Percentiles rank a stretch among this genome's conserved stretches.
Evolutionary conservation across 495 filamentous ascomycete species (phyloP).

Genomic region (Aspergillus hancockii): DNA sequence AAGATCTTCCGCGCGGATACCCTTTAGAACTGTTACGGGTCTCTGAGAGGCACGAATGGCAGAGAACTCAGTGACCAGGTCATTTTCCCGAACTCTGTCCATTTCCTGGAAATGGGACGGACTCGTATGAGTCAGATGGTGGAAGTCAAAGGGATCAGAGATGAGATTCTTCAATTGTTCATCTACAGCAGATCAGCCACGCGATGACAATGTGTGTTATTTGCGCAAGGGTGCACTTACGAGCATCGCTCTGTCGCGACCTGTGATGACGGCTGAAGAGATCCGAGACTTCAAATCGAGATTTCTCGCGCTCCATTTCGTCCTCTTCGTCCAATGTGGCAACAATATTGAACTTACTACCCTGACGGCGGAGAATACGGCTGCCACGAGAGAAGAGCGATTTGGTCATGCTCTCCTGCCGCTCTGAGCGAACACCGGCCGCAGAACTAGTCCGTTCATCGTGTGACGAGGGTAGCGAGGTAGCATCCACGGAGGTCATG

Average conservation of each 20-base stretch:
- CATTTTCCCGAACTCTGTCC: constrained; percentile 55
- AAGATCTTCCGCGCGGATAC: constrained; percentile 64
- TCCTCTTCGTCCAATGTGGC: constrained; percentile 49
- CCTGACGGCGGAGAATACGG: constrained; percentile 53
- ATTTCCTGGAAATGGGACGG: constrained; percentile 62
- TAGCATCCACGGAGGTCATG: constrained; percentile 39
- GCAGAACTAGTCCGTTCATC: constrained; percentile 38
- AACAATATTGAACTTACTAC: constrained; percentile 53
- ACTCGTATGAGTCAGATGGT: constrained; percentile 79
- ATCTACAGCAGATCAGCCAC: constrained; percentile 20
- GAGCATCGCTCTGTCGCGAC: constrained; percentile 30
- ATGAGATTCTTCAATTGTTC: constrained; percentile 56
- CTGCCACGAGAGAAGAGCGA: constrained; percentile 50
- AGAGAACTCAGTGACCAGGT: constrained; percentile 67
- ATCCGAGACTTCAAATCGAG: constrained; percentile 37
- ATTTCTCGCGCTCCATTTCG: constrained; percentile 38
- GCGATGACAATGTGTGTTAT: background rate
- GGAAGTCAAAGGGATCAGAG: constrained; percentile 85
- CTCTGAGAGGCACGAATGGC: constrained; percentile 67
- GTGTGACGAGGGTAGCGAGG: constrained; percentile 24
- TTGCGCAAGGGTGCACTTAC: constrained; percentile 30
- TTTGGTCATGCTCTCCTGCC: constrained; percentile 41
- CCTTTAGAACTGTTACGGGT: constrained; percentile 59
- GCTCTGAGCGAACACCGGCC: constrained; percentile 34
- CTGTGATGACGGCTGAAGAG: constrained; percentile 35